Evolutionary conservation across 1,284 basidiomycete species (phyloP), one percentile per base, ranked within the genome.

Genomic region (Malassezia restricta): DNA sequence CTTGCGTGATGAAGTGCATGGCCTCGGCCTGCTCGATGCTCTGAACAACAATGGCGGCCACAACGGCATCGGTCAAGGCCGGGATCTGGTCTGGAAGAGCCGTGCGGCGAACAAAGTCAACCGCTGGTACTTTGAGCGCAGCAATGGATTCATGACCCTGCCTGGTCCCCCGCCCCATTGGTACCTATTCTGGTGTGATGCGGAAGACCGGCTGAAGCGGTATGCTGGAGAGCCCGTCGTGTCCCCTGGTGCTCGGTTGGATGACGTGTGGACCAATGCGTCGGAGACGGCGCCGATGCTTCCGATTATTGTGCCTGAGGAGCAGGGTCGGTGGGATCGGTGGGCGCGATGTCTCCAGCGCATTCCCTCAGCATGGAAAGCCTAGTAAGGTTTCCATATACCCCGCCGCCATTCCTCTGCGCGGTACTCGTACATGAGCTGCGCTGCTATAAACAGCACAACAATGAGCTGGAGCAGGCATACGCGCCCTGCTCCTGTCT

Each of bases 101-200:
- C 80, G 94, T 50, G 80, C 83, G 8, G 81, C 92, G 75, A 99
- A 99, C 74, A 90, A 90, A 0, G 83, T 98, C 50, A 99, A 99
- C 76, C 92, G 91, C 75, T 99, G 94, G 94, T 99, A 99, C 76
- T 95, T 89, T 65, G 94, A 99, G 74, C 82, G 94, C 32, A 86
- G 83, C 68, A 87, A 85, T 41, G 94, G 94, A 8, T 92, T 95
- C 74, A 63, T 90, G 33, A 80, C 86, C 49, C 80, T 87, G 41
- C 56, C 35, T 15, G 65, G 63, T 32, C 12, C 17, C 12, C 37
- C 24, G 30, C 41, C 30, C 8, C 31, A 24, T 30, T 96, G 87
- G 90, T 83, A 85, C 51, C 76, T 99, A 65, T 99, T 99, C 76
- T 99, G 94, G 94, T 95, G 90, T 74, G 92, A 96, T 75, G 89